A percentile compares a stretch with the other conserved stretches of the same genome.
These are phyloP conservation scores for Neonectria coccinea DNA, from an alignment of 2,329 filamentous ascomycete species.

Conservation along the genomic window DNA sequence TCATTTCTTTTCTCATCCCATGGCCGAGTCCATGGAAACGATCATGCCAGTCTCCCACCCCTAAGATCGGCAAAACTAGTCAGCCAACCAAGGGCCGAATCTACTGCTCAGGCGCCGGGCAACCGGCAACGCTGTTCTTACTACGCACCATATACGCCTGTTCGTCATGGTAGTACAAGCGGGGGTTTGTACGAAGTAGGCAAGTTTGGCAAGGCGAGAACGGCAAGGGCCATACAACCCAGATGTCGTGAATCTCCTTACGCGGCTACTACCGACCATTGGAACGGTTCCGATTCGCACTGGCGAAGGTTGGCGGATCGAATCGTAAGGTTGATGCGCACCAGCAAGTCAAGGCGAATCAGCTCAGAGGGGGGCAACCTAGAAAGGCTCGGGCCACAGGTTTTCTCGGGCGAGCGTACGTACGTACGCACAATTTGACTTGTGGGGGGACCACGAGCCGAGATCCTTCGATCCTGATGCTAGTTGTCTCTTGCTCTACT, in stretches of 20 bases:
- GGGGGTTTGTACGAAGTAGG: background rate
- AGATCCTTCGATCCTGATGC: slow-evolving; percentile 31
- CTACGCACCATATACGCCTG: background rate
- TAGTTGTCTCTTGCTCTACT: slow-evolving; percentile 12
- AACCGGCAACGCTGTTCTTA: background rate
- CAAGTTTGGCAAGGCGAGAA: slow-evolving; percentile 1
- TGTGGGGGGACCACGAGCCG: slow-evolving; percentile 38
- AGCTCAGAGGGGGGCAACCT: slow-evolving; percentile 26
- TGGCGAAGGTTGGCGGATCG: slow-evolving; percentile 34
- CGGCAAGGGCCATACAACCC: slow-evolving; percentile 22
- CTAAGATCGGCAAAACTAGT: slow-evolving; percentile 4
- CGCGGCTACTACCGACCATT: slow-evolving; percentile 31
- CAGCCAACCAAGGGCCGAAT: background rate
- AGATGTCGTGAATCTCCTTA: slow-evolving; percentile 31
- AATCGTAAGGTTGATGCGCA: slow-evolving; percentile 31
- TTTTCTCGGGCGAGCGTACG: slow-evolving; percentile 28
- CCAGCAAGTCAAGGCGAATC: slow-evolving; percentile 29
- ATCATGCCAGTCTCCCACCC: slow-evolving; percentile 11
- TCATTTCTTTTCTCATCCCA: background rate
- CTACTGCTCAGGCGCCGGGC: background rate
- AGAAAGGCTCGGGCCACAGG: slow-evolving; percentile 11
- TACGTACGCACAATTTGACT: slow-evolving; percentile 26
- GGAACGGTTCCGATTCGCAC: slow-evolving; percentile 43
- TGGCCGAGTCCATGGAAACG: background rate
- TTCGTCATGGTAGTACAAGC: background rate